Evolutionary conservation across 805 yeast genomes (phyloP).

Genomic region (Saccharomycopsis schoenii): DNA sequence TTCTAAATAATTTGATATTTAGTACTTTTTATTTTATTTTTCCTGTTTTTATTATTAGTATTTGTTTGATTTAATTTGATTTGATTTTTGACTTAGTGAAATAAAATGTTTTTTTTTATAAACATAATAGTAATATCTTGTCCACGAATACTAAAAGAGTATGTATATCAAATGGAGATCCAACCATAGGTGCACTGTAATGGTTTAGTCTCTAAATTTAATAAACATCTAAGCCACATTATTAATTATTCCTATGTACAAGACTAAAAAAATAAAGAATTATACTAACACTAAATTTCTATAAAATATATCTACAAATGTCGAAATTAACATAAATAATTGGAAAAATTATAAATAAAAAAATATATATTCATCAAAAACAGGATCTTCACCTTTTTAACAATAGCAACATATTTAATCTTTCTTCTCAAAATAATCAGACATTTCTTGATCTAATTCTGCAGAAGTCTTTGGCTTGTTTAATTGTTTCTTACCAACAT

Average conservation of each 20-base stretch:
- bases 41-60: not conserved
- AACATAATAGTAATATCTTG: too few relatives aligned
- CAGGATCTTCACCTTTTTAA: not conserved
- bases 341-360: not conserved
- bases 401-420: constrained; percentile 17
- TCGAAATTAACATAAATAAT: not conserved
- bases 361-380: not conserved
- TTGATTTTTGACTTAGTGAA: not conserved
- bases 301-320: not conserved
- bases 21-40: not conserved
- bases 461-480: constrained; percentile 62
- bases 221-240: too few relatives aligned
- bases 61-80: not conserved
- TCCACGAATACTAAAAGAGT: too few relatives aligned
- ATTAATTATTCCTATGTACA: too few relatives aligned
- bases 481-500: constrained; percentile 20
- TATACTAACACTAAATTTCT: not conserved
- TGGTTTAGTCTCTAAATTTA: too few relatives aligned
- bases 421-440: constrained; percentile 71
- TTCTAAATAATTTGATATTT: not conserved
- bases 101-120: not conserved
- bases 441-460: constrained; percentile 96
- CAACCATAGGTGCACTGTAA: too few relatives aligned
- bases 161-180: too few relatives aligned
- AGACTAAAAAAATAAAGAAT: too few relatives aligned